phyloP scores from a whole-genome alignment of 805 yeast species.

The Wickerhamiella nectarea region DNA sequence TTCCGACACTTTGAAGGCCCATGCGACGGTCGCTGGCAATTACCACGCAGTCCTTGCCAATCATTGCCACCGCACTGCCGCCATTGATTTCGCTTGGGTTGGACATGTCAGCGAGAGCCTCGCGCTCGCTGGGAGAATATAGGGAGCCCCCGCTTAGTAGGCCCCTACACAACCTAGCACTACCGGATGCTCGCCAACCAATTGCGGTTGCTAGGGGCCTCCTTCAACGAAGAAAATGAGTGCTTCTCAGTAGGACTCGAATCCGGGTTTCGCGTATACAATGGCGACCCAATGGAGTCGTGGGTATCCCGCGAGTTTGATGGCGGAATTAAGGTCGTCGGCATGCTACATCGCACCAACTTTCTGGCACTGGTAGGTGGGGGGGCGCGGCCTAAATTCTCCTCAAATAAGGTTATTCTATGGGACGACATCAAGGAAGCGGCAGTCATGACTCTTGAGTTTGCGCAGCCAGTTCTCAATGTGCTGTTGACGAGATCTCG shows the following conservation, averaged over 20 bases:
- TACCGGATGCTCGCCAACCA: neutral
- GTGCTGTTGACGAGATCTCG: constrained; percentile 63
- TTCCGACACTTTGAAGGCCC: constrained; percentile 87
- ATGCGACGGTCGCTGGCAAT: constrained; percentile 90
- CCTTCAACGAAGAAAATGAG: constrained; percentile 80
- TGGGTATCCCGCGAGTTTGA: constrained; percentile 44
- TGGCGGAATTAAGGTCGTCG: constrained; percentile 58
- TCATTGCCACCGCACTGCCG: constrained; percentile 97
- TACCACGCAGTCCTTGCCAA: constrained; percentile 96
- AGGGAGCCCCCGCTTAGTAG: too few species aligned
- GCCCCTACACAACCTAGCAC: too few species aligned
- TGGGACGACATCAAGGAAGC: constrained; percentile 86
- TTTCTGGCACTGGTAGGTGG: constrained; percentile 86
- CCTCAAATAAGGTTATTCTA: constrained; percentile 64
- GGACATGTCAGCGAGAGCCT: constrained; percentile 23
- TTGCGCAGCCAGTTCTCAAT: constrained; percentile 59
- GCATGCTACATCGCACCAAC: constrained; percentile 83
- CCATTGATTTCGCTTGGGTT: constrained; percentile 34
- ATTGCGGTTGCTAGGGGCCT: constrained; percentile 29
- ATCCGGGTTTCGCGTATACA: constrained; percentile 70
- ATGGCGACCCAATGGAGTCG: constrained; percentile 72
- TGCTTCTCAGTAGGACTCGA: constrained; percentile 80
- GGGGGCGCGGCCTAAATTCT: constrained; percentile 64
- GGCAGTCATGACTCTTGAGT: constrained; percentile 59
- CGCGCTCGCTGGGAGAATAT: too few species aligned